Percentiles rank a stretch among this genome's conserved stretches.
These are phyloP conservation scores for Arthroderma uncinatum DNA, from an alignment of 2,329 filamentous ascomycete genomes.

Conservation along the genomic window DNA sequence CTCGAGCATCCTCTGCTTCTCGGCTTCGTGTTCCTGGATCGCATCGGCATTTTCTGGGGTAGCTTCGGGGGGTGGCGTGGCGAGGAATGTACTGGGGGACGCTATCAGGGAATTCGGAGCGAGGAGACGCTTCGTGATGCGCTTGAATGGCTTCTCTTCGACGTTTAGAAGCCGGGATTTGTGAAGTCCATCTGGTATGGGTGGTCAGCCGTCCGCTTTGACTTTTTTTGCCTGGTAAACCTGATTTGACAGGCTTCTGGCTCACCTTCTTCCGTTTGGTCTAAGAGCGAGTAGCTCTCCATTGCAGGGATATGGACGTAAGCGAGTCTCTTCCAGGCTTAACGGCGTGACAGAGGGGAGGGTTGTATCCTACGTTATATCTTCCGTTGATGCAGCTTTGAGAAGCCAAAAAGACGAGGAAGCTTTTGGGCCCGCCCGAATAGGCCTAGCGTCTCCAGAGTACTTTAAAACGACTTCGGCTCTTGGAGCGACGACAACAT, in stretches of 20 bases:
- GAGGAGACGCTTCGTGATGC: constrained; percentile 70
- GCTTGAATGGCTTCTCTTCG: constrained; percentile 85
- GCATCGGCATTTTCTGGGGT: constrained; percentile 33
- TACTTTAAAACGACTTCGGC: too few relatives aligned
- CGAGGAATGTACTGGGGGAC: constrained; percentile 44
- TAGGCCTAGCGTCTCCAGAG: not conserved
- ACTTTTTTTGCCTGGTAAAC: not conserved
- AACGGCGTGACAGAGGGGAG: not conserved
- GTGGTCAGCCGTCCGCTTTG: not conserved
- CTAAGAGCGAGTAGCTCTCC: constrained; percentile 55
- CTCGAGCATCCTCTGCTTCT: constrained; percentile 42
- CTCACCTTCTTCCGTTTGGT: constrained; percentile 51
- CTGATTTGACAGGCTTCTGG: not conserved
- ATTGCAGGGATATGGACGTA: constrained; percentile 26
- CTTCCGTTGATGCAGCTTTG: not conserved
- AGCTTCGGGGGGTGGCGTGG: constrained; percentile 57
- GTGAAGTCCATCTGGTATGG: constrained; percentile 60
- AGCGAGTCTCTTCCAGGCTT: not conserved
- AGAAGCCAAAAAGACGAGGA: not conserved
- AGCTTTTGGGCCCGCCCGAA: not conserved
- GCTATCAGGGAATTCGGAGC: constrained; percentile 54
- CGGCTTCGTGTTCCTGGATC: constrained; percentile 34
- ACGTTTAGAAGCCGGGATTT: constrained; percentile 76
- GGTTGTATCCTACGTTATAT: not conserved
- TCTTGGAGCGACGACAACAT: too few relatives aligned